Percentiles rank a stretch among this genome's conserved stretches.
phyloP scores from a whole-genome alignment of 441 rosid genomes.

The Euphorbia corollata region DNA sequence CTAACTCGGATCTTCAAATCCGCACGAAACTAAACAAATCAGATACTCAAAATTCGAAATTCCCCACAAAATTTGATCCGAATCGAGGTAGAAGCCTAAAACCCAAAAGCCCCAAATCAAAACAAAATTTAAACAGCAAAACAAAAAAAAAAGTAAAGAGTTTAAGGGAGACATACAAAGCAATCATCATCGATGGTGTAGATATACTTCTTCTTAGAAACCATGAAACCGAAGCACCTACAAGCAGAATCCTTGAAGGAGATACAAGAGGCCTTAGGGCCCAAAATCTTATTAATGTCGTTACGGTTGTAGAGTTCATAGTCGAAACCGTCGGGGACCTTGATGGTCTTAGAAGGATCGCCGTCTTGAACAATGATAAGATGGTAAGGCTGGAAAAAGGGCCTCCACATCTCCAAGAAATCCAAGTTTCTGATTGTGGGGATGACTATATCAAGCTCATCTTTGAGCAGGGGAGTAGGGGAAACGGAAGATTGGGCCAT shows the following conservation, averaged over 20 bases:
- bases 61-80: neutral
- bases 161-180: constrained; percentile 44
- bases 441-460: neutral
- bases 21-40: neutral
- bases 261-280: constrained; percentile 88
- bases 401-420: constrained; percentile 26
- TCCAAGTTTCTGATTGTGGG: constrained; percentile 1
- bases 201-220: constrained; percentile 87
- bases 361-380: constrained; percentile 85
- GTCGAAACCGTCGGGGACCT: constrained; percentile 40
- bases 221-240: constrained; percentile 79
- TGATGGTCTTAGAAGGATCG: constrained; percentile 49
- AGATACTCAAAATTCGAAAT: neutral
- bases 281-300: constrained; percentile 68
- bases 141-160: neutral
- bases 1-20: neutral
- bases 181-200: constrained; percentile 88
- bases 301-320: constrained; percentile 80
- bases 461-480: neutral
- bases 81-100: neutral
- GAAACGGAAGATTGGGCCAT: neutral
- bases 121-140: no score
- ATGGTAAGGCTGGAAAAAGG: constrained; percentile 66
- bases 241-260: constrained; percentile 94
- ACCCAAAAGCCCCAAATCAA: neutral